phyloP scores from a whole-genome alignment of 805 yeast species.

The Dipodascus albidus region DNA sequence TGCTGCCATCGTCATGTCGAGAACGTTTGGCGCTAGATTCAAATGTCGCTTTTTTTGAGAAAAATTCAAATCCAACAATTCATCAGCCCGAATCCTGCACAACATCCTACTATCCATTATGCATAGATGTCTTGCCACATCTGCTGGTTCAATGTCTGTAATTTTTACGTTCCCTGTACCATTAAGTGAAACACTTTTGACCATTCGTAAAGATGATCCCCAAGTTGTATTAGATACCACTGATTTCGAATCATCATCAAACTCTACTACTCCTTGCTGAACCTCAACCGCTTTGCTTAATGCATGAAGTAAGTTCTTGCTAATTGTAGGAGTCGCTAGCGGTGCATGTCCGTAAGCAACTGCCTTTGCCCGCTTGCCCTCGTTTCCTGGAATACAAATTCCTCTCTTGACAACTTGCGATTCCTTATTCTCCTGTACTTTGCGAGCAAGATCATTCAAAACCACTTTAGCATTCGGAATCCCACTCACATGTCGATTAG shows the following conservation, averaged over 20 bases:
- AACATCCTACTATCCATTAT: constrained; percentile 24
- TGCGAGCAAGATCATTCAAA: neutral
- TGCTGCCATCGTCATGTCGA: constrained; percentile 18
- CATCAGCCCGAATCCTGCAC: constrained; percentile 19
- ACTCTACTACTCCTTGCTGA: neutral
- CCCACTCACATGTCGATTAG: constrained; percentile 19
- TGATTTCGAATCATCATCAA: neutral
- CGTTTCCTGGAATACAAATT: neutral
- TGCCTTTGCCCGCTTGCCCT: neutral
- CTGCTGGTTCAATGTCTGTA: constrained; percentile 22
- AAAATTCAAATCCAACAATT: constrained; percentile 26
- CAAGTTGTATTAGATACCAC: neutral
- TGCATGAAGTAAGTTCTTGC: neutral
- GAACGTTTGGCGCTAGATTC: constrained; percentile 25
- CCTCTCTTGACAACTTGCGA: neutral
- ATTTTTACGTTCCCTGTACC: neutral
- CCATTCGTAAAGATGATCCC: neutral
- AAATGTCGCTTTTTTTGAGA: constrained; percentile 18
- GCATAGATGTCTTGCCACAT: constrained; percentile 26
- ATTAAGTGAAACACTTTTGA: neutral
- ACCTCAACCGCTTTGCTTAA: neutral
- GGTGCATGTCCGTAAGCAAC: neutral
- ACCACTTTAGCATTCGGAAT: neutral
- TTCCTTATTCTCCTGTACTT: neutral
- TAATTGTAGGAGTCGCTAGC: neutral